phyloP scores from a whole-genome alignment of 2,329 filamentous ascomycete species.

The Gyromitra esculenta region DNA sequence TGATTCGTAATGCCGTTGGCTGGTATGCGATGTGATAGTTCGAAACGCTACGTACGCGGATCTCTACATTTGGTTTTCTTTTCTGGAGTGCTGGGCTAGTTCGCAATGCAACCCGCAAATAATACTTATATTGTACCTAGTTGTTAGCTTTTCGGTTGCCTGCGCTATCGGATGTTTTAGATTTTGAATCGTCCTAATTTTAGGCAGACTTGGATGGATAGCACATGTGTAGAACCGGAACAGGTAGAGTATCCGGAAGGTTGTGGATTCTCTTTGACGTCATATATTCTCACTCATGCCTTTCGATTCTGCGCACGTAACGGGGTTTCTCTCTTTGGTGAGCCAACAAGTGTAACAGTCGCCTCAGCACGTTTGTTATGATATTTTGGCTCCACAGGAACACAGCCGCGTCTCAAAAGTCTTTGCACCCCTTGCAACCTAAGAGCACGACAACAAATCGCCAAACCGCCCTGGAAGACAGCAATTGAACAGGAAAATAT shows the following conservation, averaged over 20 bases:
- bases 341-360: no score
- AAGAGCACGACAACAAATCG: no score
- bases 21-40: slow-evolving; percentile 11
- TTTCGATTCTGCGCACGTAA: no score
- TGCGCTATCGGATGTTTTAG: slow-evolving; percentile 31
- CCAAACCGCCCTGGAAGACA: no score
- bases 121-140: slow-evolving; percentile 17
- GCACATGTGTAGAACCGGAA: background rate
- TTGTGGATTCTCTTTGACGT: background rate
- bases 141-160: slow-evolving; percentile 7
- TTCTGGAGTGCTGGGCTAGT: background rate
- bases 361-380: no score
- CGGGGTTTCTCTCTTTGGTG: no score
- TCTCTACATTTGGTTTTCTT: slow-evolving; percentile 7
- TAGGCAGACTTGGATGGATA: background rate
- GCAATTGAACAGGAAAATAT: no score
- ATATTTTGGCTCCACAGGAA: no score
- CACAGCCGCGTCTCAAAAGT: no score
- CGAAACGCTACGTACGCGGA: slow-evolving; percentile 23
- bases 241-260: background rate
- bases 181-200: slow-evolving; percentile 37
- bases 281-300: slow-evolving; percentile 17
- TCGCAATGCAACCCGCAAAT: slow-evolving; percentile 24
- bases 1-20: slow-evolving; percentile 8
- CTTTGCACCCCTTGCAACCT: no score